Base-by-base conservation (phyloP, 257 asterid genomes). In the Nicotiana paniculata region DNA sequence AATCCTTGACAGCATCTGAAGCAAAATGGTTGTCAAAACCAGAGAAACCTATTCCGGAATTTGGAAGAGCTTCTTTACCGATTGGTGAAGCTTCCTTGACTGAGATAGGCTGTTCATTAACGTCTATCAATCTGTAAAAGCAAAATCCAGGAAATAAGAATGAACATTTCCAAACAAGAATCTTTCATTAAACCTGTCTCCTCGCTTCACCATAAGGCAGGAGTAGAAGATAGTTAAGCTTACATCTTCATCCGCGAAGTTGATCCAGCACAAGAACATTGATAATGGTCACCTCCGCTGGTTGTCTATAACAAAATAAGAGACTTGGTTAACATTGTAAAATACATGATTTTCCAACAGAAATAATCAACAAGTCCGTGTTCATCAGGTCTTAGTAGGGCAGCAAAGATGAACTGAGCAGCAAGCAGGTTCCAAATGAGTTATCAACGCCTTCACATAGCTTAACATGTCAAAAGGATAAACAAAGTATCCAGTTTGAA, bases 211-310 rank as follows among this genome's bases (percentile, higher is more conserved):
- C 26, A 16, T 7, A 75, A 81, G 79, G 79, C 79, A 74, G 35
- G 63, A 48, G 46, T 26, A 51, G 46, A 51, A 9, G 9, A 75
- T 75, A 32, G 78, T 39, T 35, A 77, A 70, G 66, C 90, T 58
- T 81, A 91, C 95, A 77, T 81, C 77, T 81, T 83, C 67, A 78
- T 83, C 80, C 55, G 88, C 58, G 85, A 81, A 43, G 82, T 85
- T 81, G 90, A 88, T 59, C 83, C 83, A 32, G 86, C 33, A 77
- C 67, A 85, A n/a, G 85, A 82, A 65, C 83, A 78, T 13, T 81
- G 39, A 79, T 53, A 32, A 84, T 83, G 81, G 77, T 54, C 77
- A 48, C 82, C 88, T 82, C 24, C 76, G 1, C 77, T 15, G 32
- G 57, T 55, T 72, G 82, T 82, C 95, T 92, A 92, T 65, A 9